Evolutionary conservation across 1,284 basidiomycete species (phyloP).

Genomic region (Austroboletus niveus): DNA sequence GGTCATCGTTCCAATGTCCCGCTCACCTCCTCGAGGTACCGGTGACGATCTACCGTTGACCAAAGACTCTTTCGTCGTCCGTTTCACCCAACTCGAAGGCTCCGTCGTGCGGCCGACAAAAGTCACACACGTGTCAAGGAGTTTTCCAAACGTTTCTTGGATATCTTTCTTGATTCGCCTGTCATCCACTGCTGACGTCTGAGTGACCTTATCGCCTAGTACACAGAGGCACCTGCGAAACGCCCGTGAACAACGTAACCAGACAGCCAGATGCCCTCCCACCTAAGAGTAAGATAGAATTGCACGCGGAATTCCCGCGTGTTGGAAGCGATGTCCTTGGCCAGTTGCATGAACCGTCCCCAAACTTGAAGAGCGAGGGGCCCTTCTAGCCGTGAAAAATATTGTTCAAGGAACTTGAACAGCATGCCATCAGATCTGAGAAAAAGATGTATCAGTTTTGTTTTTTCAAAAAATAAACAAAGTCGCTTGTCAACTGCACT

Average conservation of each 20-base stretch:
- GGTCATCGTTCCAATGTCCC: not conserved
- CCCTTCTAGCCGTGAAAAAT: slow-evolving; percentile 82
- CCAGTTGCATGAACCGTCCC: slow-evolving; percentile 75
- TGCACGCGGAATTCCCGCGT: slow-evolving; percentile 66
- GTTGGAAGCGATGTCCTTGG: slow-evolving; percentile 72
- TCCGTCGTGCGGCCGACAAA: slow-evolving; percentile 77
- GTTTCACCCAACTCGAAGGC: slow-evolving; percentile 75
- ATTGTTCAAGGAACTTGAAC: slow-evolving; percentile 88
- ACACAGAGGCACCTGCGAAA: slow-evolving; percentile 70
- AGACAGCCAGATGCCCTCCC: slow-evolving; percentile 15
- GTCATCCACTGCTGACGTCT: slow-evolving; percentile 90
- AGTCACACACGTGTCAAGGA: slow-evolving; percentile 78
- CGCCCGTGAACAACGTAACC: slow-evolving; percentile 13
- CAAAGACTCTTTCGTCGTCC: slow-evolving; percentile 59
- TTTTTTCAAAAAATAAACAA: too few relatives aligned
- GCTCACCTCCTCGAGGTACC: slow-evolving; percentile 47
- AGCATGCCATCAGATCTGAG: slow-evolving; percentile 63
- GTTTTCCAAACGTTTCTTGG: slow-evolving; percentile 86
- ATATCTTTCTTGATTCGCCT: slow-evolving; percentile 85
- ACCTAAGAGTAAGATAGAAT: slow-evolving; percentile 76
- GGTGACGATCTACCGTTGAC: slow-evolving; percentile 72
- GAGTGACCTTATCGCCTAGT: slow-evolving; percentile 81
- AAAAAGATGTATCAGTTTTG: slow-evolving; percentile 3
- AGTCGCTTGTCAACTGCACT: slow-evolving; percentile 23
- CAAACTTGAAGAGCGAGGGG: slow-evolving; percentile 92